These are phyloP conservation scores for Tieghemostelium lacteum DNA, from an alignment of 78 protist genomes.

Conservation along the genomic window DNA sequence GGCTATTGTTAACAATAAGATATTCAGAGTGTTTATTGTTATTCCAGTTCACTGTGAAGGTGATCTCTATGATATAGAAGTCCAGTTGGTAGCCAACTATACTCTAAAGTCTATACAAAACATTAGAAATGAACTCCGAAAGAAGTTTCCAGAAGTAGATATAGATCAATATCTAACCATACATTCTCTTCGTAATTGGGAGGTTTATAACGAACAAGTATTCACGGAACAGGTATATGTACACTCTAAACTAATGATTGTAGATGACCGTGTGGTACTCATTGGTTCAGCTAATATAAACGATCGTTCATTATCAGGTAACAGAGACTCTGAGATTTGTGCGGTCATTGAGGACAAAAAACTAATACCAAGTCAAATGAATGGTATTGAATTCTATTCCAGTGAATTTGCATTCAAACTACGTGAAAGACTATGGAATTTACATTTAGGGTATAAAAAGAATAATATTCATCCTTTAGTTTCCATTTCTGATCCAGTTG, in stretches of 20 bases:
- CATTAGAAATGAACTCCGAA: slow-evolving; percentile 27
- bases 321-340: slow-evolving; percentile 62
- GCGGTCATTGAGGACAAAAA: slow-evolving; percentile 33
- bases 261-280: slow-evolving; percentile 87
- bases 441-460: slow-evolving; percentile 28
- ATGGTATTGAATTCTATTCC: slow-evolving; percentile 49
- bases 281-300: slow-evolving; percentile 94
- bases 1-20: slow-evolving; percentile 40
- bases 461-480: background rate
- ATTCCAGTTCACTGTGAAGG: slow-evolving; percentile 70
- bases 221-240: slow-evolving; percentile 88
- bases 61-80: slow-evolving; percentile 41
- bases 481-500: slow-evolving; percentile 28
- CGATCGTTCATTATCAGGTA: slow-evolving; percentile 74
- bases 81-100: slow-evolving; percentile 57
- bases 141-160: slow-evolving; percentile 54
- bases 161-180: slow-evolving; percentile 47
- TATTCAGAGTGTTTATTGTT: slow-evolving; percentile 29
- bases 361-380: background rate
- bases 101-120: slow-evolving; percentile 47
- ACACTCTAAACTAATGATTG: slow-evolving; percentile 91
- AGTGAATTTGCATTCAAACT: slow-evolving; percentile 34
- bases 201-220: slow-evolving; percentile 30
- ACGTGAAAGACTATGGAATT: slow-evolving; percentile 61
- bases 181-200: slow-evolving; percentile 50